Evolutionary conservation across 805 yeast species (phyloP).

Genomic region (Yamadazyma insecticola): DNA sequence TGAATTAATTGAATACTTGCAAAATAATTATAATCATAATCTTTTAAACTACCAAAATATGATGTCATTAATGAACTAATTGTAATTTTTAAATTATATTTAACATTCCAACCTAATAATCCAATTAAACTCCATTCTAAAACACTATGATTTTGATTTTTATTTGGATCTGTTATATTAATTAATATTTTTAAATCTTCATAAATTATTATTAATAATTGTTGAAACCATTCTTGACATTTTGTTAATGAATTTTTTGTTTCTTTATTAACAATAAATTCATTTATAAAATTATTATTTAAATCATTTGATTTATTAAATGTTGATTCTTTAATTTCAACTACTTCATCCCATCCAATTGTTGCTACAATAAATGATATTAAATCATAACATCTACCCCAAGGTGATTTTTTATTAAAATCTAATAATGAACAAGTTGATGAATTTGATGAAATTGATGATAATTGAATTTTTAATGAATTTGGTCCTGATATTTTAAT

Average conservation of each 20-base stretch:
- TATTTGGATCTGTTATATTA: slow-evolving; percentile 18
- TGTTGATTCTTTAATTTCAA: slow-evolving; percentile 60
- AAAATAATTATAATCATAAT: slow-evolving; percentile 60
- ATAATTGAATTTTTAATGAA: slow-evolving; percentile 20
- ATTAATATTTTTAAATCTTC: slow-evolving; percentile 46
- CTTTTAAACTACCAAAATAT: slow-evolving; percentile 43
- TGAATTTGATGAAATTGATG: slow-evolving; percentile 28
- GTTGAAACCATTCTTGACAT: slow-evolving; percentile 79
- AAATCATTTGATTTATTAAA: slow-evolving; percentile 42
- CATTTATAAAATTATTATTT: too few relatives aligned
- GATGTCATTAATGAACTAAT: slow-evolving; percentile 39
- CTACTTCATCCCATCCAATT: slow-evolving; percentile 79
- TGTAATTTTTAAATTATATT: slow-evolving; percentile 33
- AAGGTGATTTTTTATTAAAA: slow-evolving; percentile 30
- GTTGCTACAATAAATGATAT: slow-evolving; percentile 62
- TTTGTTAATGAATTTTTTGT: slow-evolving; percentile 10
- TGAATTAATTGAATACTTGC: slow-evolving; percentile 49
- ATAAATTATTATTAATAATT: slow-evolving; percentile 62
- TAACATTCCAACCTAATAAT: slow-evolving; percentile 42
- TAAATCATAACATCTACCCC: slow-evolving; percentile 55
- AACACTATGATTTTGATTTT: slow-evolving; percentile 46
- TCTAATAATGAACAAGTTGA: slow-evolving; percentile 26
- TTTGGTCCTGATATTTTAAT: slow-evolving; percentile 23
- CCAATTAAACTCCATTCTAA: slow-evolving; percentile 76
- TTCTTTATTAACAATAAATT: slow-evolving; percentile 16